Evolutionary conservation across 1,139 yeast species (phyloP), one percentile per base, ranked within the genome.

Genomic region (Diutina siamensis): DNA sequence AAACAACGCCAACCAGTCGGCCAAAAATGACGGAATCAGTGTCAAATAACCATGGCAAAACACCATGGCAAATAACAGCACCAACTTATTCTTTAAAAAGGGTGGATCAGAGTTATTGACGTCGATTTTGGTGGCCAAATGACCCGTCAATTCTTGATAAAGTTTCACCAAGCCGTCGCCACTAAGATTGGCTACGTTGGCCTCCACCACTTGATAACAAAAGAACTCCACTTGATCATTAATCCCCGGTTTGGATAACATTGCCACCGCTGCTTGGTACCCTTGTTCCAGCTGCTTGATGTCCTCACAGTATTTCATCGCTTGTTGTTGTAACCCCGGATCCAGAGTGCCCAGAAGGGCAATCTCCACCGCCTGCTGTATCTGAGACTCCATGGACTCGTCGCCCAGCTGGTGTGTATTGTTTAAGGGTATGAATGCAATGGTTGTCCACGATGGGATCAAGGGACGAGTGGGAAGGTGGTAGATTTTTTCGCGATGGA

Each of bases 281-380:
- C 97, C 95, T 54, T 83, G 82, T 20, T 74, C 72, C 10, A 95
- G 80, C 28, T 77, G 64, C 57, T 87, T 87, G 55, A 88, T 72
- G 52, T 82, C 83, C 52, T 79, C 78, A 56, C 92, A 77, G 60
- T 80, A 89, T 42, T 80, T 81, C 52, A 85, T 72, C 28, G 98
- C 98, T 69, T 89, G 96, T 53, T 75, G 78, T 57, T 84, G 83
- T 48, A 89, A 67, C 44, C 62, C 65, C 22, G 73, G 67, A 60
- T 86, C 94, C 20, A 84, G 76, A n/a, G 82, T 70, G 44, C 86
- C 85, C 58, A 82, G 80, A 51, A 87, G 77, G 35, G 97, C 97
- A 52, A 89, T 81, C 54, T 80, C 83, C 47, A 92, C 95, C 44
- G 97, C 98, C 68, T 88, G 95, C 63, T 78, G 89, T 59, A 92